phyloP scores from a whole-genome alignment of 2,329 filamentous ascomycete species.

The Microdochium nivale region DNA sequence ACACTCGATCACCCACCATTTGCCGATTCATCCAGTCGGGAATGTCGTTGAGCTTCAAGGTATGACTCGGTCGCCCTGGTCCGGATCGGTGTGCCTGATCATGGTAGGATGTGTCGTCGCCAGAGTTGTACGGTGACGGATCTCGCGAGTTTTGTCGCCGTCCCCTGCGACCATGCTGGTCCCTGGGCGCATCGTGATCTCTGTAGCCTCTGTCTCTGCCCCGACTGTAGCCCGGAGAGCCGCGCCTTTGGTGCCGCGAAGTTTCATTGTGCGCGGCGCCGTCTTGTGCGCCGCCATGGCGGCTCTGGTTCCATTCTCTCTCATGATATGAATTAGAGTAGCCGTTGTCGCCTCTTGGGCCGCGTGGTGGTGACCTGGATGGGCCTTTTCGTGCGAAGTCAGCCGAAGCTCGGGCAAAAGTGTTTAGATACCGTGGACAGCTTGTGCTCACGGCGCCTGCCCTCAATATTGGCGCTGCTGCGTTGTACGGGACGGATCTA shows the following conservation, averaged over 20 bases:
- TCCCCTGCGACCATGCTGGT: conserved; percentile 12
- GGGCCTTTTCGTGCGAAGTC: conserved; percentile 23
- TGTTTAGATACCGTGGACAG: conserved; percentile 8
- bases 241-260: conserved; percentile 9
- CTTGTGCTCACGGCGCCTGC: too few relatives aligned
- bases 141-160: conserved; percentile 12
- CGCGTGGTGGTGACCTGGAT: conserved; percentile 21
- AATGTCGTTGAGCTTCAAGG: conserved; percentile 21
- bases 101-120: conserved; percentile 15
- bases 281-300: conserved; percentile 2
- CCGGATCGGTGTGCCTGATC: conserved; percentile 14
- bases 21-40: conserved; percentile 18
- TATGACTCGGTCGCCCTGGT: conserved; percentile 21
- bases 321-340: conserved; percentile 4
- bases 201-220: conserved; percentile 11
- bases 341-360: conserved; percentile 16
- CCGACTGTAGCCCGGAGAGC: conserved; percentile 8
- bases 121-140: conserved; percentile 16
- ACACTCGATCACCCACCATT: conserved; percentile 11
- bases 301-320: conserved; percentile 9
- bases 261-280: conserved; percentile 1
- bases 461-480: too few relatives aligned
- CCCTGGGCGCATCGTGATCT: conserved; percentile 13
- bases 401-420: conserved; percentile 19
- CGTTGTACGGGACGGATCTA: not conserved